Base-by-base conservation (phyloP, 2,329 filamentous ascomycete species). In the Alternaria consortialis region DNA sequence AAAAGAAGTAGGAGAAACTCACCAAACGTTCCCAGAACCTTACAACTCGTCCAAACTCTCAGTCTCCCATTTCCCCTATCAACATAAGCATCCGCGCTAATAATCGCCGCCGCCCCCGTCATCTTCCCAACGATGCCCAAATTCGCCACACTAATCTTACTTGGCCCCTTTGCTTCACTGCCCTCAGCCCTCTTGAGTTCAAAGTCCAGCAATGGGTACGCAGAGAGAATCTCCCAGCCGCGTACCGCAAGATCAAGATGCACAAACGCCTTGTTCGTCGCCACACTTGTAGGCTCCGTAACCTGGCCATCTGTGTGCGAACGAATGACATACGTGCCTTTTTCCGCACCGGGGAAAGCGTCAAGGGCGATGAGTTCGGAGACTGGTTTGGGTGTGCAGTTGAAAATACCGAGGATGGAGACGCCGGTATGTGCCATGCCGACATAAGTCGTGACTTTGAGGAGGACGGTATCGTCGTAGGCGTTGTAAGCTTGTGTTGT, bases 71-170 rank as follows among this genome's bases (percentile, higher is more conserved):
- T 89, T 4, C 60, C 63, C 7, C 84, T 81, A 36, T 85, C 79
- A 67, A 89, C 75, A 34, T 84, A 85, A 44, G 89, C 84, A 29
- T 86, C 83, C n/a, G 83, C 89, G 37, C 83, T 84, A 1, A 90
- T 81, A 7, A 97, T 85, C 0, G 93, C 93, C 1, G 92, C 93
- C 1, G 90, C 88, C 0, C 93, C 94, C 0, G 93, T 93, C 91
- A 98, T 97, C 78, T 97, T 97, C 2, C 87, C 91, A 4, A 97
- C 66, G 2, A 98, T 82, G 0, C 94, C 94, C 1, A 98, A 78
- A 17, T 90, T 88, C 0, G 92, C 88, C 2, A 94, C 82, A 43
- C 80, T 80, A 0, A 90, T 80, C 0, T 77, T 69, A 1, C 65
- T 53, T 8, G 70, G 68, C 1, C 74, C 71, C 17, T 74, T 75